Evolutionary conservation across 345 rosid genomes (phyloP), one percentile per base, ranked within the genome.

Genomic region (Pistacia atlantica): DNA sequence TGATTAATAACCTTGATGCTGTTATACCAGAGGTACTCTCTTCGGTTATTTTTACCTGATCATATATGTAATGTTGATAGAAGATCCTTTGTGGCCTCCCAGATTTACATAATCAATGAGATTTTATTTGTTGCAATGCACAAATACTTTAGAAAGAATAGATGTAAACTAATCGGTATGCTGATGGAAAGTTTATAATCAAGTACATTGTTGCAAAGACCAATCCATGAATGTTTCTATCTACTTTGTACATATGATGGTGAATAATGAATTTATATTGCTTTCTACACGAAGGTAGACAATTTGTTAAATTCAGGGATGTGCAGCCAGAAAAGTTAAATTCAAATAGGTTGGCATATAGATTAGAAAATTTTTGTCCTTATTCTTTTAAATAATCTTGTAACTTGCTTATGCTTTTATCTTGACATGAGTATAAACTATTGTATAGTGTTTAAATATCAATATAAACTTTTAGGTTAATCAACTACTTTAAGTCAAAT

Each of bases 11-110:
- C 73, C 82, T 93, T 67, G 93, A 90, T 63, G 63, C 64, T 46
- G 83, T 91, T 58, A 83, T 91, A 18, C 97, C 96, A 0, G 92
- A 90, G 91, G 99, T 93, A 82, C 16, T 65, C 16, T 65, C 37
- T 1, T 60, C 22, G 25, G 25, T 8, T 38, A 37, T 60, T 22
- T 48, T 63, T 33, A 35, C 31, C 28, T 49, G 38, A 28, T 18
- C 56, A 25, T 18, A 35, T 20, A 4, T 42, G 14, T 55, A 18
- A 20, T n/a, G 69, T 74, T 54, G 42, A 68, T 51, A 2, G 6
- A 16, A 8, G 58, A 25, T 67, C 18, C 37, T 67, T 25, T 25
- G 48, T 67, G 13, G 18, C 7, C 2, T 67, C 37, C 49, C 20
- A 2, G 10, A 65, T 57, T 42, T 42, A 10, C 20, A 38, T 66